Percentiles rank a stretch among this genome's conserved stretches.
phyloP scores from a whole-genome alignment of 768 basidiomycete species.

The Flagelloscypha sp. region DNA sequence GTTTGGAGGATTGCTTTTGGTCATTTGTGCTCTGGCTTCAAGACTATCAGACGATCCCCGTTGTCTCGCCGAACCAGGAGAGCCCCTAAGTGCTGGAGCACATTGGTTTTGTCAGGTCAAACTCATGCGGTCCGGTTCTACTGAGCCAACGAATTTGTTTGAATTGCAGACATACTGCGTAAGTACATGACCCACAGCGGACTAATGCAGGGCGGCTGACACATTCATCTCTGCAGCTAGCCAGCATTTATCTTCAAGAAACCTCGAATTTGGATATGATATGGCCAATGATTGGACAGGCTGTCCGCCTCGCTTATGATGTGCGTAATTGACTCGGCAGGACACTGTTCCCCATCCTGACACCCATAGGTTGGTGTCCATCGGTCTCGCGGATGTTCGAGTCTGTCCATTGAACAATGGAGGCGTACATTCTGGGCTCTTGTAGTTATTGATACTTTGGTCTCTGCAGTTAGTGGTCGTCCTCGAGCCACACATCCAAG shows the following conservation, averaged over 20 bases:
- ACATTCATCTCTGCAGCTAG: conserved; percentile 18
- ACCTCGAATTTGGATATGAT: conserved; percentile 30
- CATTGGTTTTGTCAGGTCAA: conserved; percentile 38
- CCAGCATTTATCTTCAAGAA: conserved; percentile 28
- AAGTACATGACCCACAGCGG: conserved; percentile 12
- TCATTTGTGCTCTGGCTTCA: conserved; percentile 44
- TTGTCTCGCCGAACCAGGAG: conserved; percentile 21
- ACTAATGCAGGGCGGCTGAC: conserved; percentile 16
- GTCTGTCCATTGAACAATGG: conserved; percentile 30
- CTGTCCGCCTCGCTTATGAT: conserved; percentile 40
- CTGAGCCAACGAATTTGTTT: conserved; percentile 43
- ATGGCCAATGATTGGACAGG: conserved; percentile 35
- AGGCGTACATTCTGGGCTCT: conserved; percentile 28
- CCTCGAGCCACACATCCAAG: conserved; percentile 46
- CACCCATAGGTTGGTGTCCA: conserved; percentile 41
- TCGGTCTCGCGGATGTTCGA: conserved; percentile 25
- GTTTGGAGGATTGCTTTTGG: conserved; percentile 38
- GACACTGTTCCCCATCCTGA: too few species aligned
- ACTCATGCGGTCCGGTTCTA: conserved; percentile 38
- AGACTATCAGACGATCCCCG: conserved; percentile 34
- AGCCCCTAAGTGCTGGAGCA: conserved; percentile 32
- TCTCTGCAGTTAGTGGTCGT: conserved; percentile 36
- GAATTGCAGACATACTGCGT: conserved; percentile 49
- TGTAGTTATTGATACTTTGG: conserved; percentile 21
- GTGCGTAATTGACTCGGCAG: too few species aligned